Evolutionary conservation across 768 basidiomycete species (phyloP).

Genomic region (Nidularia sp.): DNA sequence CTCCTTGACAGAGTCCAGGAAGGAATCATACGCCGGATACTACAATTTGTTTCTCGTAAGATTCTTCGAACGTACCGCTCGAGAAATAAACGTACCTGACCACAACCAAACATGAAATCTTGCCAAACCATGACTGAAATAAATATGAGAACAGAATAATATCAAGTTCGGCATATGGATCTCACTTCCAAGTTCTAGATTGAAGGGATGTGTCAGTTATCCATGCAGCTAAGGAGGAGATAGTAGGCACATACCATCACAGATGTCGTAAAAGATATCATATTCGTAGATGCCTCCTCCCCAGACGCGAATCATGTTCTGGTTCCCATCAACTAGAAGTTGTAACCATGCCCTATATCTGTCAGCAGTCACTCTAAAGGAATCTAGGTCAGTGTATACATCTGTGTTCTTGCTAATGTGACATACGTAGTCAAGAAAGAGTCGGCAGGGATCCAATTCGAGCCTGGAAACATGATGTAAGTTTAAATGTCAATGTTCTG

Average conservation of each 20-base stretch:
- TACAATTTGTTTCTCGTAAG: slow-evolving; percentile 18
- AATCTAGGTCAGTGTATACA: not conserved
- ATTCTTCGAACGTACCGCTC: slow-evolving; percentile 2
- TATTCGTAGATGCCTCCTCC: slow-evolving; percentile 89
- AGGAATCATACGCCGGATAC: slow-evolving; percentile 87
- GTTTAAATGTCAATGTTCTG: too few species aligned
- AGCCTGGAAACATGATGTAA: slow-evolving; percentile 36
- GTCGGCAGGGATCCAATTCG: slow-evolving; percentile 95
- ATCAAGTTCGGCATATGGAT: too few species aligned
- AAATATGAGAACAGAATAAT: too few species aligned
- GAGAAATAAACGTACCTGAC: slow-evolving; percentile 50
- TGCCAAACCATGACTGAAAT: slow-evolving; percentile 85
- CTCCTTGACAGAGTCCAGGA: slow-evolving; percentile 64
- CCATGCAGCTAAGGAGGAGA: not conserved
- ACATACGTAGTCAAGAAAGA: slow-evolving; percentile 80
- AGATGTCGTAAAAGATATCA: slow-evolving; percentile 80
- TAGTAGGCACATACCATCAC: slow-evolving; percentile 50
- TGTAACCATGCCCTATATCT: slow-evolving; percentile 81
- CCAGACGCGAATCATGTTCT: slow-evolving; percentile 92
- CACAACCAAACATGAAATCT: slow-evolving; percentile 97
- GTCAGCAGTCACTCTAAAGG: slow-evolving; percentile 33
- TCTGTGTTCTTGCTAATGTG: not conserved
- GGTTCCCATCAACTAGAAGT: slow-evolving; percentile 84
- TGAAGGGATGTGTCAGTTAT: not conserved
- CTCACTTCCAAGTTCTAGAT: slow-evolving; percentile 63